phyloP scores from a whole-genome alignment of 1,139 yeast genomes.

The Zygosaccharomyces sapae region DNA sequence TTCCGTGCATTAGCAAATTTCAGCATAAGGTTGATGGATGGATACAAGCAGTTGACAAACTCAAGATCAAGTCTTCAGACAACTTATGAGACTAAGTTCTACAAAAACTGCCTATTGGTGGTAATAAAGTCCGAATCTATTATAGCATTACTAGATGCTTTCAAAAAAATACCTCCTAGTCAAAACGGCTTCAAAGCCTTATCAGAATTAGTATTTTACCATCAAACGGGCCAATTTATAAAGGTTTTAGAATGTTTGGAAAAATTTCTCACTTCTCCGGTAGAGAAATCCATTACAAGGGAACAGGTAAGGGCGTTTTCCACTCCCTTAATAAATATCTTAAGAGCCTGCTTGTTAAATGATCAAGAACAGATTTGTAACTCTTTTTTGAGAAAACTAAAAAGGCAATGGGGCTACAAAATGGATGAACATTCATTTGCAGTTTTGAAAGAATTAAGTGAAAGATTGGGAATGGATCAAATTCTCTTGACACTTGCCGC shows the following conservation, averaged over 20 bases:
- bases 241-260: slow-evolving; percentile 15
- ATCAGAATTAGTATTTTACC: slow-evolving; percentile 20
- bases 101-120: slow-evolving; percentile 17
- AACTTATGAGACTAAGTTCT: slow-evolving; percentile 13
- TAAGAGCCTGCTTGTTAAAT: slow-evolving; percentile 10
- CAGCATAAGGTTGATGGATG: slow-evolving; percentile 16
- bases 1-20: slow-evolving; percentile 19
- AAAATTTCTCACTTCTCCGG: background rate
- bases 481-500: slow-evolving; percentile 9
- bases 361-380: slow-evolving; percentile 15
- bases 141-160: slow-evolving; percentile 9
- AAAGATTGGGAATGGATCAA: slow-evolving; percentile 16
- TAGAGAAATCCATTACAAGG: background rate
- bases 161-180: slow-evolving; percentile 6
- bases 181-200: slow-evolving; percentile 9
- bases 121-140: slow-evolving; percentile 20
- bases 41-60: slow-evolving; percentile 11
- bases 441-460: slow-evolving; percentile 13
- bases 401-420: slow-evolving; percentile 11
- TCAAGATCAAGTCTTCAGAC: slow-evolving; percentile 4
- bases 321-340: slow-evolving; percentile 15
- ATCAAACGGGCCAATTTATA: slow-evolving; percentile 19
- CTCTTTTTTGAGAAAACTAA: slow-evolving; percentile 8
- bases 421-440: slow-evolving; percentile 16
- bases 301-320: slow-evolving; percentile 12